These are phyloP conservation scores for Eutrema salsugineum DNA, from an alignment of 441 rosid genomes.

Conservation along the genomic window DNA sequence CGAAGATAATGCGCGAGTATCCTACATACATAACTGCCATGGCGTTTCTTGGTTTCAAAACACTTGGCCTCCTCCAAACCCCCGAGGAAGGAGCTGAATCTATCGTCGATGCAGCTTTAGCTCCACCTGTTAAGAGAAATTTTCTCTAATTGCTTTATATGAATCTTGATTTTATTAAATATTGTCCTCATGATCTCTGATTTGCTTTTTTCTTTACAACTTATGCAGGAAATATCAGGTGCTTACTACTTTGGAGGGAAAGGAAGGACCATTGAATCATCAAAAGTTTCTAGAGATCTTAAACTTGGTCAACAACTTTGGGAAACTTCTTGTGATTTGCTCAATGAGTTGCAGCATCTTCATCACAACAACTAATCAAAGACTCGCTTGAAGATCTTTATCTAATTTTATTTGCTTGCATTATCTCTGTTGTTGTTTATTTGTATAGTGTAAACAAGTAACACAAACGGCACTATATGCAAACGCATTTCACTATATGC, in stretches of 20 bases:
- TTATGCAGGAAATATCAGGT: slow-evolving; percentile 60
- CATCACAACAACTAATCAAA: not conserved
- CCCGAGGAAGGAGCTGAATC: slow-evolving; percentile 57
- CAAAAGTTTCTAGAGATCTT: slow-evolving; percentile 41
- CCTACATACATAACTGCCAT: slow-evolving; percentile 43
- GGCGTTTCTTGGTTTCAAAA: slow-evolving; percentile 35
- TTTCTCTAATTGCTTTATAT: not conserved
- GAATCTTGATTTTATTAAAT: not conserved
- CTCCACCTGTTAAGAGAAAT: slow-evolving; percentile 60
- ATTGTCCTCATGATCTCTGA: not conserved
- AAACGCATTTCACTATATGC: not conserved
- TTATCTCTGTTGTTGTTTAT: not conserved
- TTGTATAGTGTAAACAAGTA: not conserved
- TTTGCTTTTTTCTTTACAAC: not conserved
- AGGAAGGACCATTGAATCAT: slow-evolving; percentile 60
- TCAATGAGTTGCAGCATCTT: slow-evolving; percentile 31
- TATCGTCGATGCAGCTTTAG: slow-evolving; percentile 77
- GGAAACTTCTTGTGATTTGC: slow-evolving; percentile 51
- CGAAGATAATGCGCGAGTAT: slow-evolving; percentile 78
- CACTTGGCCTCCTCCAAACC: slow-evolving; percentile 62
- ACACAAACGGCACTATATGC: not conserved
- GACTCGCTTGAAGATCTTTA: not conserved
- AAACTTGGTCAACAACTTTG: slow-evolving; percentile 58
- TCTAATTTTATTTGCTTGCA: not conserved
- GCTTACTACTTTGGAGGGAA: slow-evolving; percentile 81